phyloP scores from a whole-genome alignment of 2,329 filamentous ascomycete genomes.

The Gnomoniopsis smithogilvyi region DNA sequence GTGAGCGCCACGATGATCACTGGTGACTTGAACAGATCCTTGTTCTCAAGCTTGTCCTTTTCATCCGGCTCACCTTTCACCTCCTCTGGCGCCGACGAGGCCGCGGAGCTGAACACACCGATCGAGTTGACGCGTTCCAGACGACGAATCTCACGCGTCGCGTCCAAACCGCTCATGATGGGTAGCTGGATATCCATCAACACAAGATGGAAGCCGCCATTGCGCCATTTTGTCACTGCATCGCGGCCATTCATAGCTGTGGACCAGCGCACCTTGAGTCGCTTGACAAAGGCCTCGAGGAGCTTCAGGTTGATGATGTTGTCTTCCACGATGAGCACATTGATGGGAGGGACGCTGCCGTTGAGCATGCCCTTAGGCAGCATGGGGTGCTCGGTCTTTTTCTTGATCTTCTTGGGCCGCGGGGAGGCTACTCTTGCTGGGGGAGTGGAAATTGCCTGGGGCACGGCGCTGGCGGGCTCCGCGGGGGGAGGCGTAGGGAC shows the following conservation, averaged over 20 bases:
- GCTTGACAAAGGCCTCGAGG: slow-evolving; percentile 92
- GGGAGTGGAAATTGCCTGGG: slow-evolving; percentile 53
- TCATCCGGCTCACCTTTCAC: slow-evolving; percentile 48
- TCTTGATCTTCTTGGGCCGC: slow-evolving; percentile 50
- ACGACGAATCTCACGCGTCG: slow-evolving; percentile 89
- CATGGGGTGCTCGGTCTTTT: slow-evolving; percentile 39
- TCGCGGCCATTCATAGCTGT: slow-evolving; percentile 95
- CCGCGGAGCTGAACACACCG: slow-evolving; percentile 74
- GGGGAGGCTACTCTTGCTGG: slow-evolving; percentile 48
- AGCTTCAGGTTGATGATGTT: slow-evolving; percentile 97
- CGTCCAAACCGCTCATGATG: slow-evolving; percentile 92
- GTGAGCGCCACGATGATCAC: slow-evolving; percentile 98
- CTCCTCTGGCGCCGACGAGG: slow-evolving; percentile 49
- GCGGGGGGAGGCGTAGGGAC: slow-evolving; percentile 40
- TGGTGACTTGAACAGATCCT: slow-evolving; percentile 82
- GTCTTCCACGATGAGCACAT: slow-evolving; percentile 95
- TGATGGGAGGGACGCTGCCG: slow-evolving; percentile 87
- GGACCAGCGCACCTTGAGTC: slow-evolving; percentile 92
- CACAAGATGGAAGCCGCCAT: slow-evolving; percentile 90
- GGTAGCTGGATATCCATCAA: slow-evolving; percentile 98
- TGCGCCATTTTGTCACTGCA: slow-evolving; percentile 88
- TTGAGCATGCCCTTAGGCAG: slow-evolving; percentile 68
- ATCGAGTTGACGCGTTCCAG: slow-evolving; percentile 89
- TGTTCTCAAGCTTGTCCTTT: slow-evolving; percentile 67
- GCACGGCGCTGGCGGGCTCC: slow-evolving; percentile 37